Conservation (phyloP, 805 yeast species). For the Wickerhamomyces ciferrii region DNA sequence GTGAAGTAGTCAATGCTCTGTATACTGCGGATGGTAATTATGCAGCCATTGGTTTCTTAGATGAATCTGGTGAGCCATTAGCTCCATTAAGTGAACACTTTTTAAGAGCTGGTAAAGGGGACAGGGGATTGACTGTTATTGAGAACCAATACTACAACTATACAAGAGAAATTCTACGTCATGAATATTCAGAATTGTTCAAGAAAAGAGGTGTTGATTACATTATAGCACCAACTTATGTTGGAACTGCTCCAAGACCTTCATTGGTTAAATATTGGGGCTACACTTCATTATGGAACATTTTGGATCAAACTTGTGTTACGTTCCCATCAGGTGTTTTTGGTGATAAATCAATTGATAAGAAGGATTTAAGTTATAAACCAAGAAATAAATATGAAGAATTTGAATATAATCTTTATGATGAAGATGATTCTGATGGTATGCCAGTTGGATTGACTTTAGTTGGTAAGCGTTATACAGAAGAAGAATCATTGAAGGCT, state of each 20-base stretch:
- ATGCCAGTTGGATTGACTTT: constrained; percentile 48
- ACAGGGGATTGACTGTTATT: constrained; percentile 35
- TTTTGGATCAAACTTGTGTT: constrained; percentile 66
- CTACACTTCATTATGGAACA: constrained; percentile 69
- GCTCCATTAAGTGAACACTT: constrained; percentile 58
- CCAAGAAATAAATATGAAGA: constrained; percentile 26
- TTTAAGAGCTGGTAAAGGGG: constrained; percentile 54
- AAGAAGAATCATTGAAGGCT: constrained; percentile 43
- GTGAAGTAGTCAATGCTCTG: constrained; percentile 48
- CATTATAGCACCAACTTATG: constrained; percentile 62
- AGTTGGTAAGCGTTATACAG: constrained; percentile 44
- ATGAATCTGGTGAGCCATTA: constrained; percentile 66
- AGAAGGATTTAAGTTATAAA: constrained; percentile 28
- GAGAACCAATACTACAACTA: constrained; percentile 53
- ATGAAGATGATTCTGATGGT: constrained; percentile 46
- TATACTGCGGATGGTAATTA: constrained; percentile 68
- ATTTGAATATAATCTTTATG: constrained; percentile 22
- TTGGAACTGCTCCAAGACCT: constrained; percentile 67
- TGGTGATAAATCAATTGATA: constrained; percentile 43
- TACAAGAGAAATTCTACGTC: constrained; percentile 54
- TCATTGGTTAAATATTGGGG: constrained; percentile 71
- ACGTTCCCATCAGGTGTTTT: constrained; percentile 54
- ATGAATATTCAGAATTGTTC: constrained; percentile 49
- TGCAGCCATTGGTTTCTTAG: constrained; percentile 45
- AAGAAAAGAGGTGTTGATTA: constrained; percentile 55